A percentile compares a stretch with the other conserved stretches of the same genome.
These are phyloP conservation scores for Huntiella bhutanensis DNA, from an alignment of 2,329 filamentous ascomycete genomes.

Conservation along the genomic window DNA sequence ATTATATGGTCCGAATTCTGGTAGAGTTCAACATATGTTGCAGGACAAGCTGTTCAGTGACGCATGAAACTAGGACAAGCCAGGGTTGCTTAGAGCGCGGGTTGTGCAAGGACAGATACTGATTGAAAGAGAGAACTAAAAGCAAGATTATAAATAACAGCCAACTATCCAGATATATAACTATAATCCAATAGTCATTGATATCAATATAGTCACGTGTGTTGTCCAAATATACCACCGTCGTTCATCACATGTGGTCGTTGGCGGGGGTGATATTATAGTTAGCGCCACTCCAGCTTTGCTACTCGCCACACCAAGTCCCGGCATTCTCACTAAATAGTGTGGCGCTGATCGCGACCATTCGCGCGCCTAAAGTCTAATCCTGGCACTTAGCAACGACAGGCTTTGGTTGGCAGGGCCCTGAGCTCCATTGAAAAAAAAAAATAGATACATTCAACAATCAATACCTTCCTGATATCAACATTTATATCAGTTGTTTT, in stretches of 20 bases:
- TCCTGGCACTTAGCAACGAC: neutral
- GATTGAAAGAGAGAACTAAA: too few species aligned
- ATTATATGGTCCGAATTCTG: too few species aligned
- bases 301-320: neutral
- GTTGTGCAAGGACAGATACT: neutral
- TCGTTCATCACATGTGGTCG: too few species aligned
- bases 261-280: too few species aligned
- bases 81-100: neutral
- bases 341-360: slow-evolving; percentile 3
- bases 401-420: too few species aligned
- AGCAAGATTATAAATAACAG: too few species aligned
- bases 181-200: too few species aligned
- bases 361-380: slow-evolving; percentile 3
- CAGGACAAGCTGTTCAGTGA: neutral
- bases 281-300: neutral
- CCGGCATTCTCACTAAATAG: neutral
- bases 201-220: too few species aligned
- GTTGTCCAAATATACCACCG: too few species aligned
- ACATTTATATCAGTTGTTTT: neutral
- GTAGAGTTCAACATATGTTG: too few species aligned
- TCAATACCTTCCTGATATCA: neutral
- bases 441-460: neutral
- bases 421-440: slow-evolving; percentile 4
- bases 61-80: neutral
- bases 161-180: too few species aligned